Percentiles rank a stretch among this genome's conserved stretches.
phyloP scores from a whole-genome alignment of 2,329 filamentous ascomycete genomes.

The Neofusicoccum laricinum region DNA sequence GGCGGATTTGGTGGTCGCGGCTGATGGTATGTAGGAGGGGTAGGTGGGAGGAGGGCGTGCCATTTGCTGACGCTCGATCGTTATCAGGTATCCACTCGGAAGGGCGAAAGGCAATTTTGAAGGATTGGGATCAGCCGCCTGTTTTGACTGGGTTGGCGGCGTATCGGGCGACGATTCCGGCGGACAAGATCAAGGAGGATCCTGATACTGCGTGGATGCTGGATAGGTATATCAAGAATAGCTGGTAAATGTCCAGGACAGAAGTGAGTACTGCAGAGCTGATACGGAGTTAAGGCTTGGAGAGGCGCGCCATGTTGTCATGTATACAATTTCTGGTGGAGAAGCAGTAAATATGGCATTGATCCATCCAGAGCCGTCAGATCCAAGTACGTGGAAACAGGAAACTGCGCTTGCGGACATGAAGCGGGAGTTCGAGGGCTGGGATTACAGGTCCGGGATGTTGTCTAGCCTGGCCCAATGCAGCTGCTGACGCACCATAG shows the following conservation, averaged over 20 bases:
- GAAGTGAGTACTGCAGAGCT: not conserved
- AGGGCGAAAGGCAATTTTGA: slow-evolving; percentile 20
- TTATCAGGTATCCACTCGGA: slow-evolving; percentile 20
- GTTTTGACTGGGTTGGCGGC: slow-evolving; percentile 59
- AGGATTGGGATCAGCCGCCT: slow-evolving; percentile 33
- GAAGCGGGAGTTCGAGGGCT: slow-evolving; percentile 54
- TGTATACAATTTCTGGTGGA: slow-evolving; percentile 48
- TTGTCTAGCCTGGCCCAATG: slow-evolving; percentile 25
- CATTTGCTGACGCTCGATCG: not conserved
- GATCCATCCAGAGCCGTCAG: slow-evolving; percentile 59
- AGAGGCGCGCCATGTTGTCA: slow-evolving; percentile 45
- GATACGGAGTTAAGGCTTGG: slow-evolving; percentile 27
- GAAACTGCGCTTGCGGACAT: slow-evolving; percentile 59
- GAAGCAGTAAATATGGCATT: slow-evolving; percentile 63
- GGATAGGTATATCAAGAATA: slow-evolving; percentile 21
- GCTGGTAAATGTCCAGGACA: slow-evolving; percentile 19
- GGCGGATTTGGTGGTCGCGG: slow-evolving; percentile 29
- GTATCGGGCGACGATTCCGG: slow-evolving; percentile 55
- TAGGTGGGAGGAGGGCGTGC: slow-evolving; percentile 47
- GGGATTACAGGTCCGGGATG: slow-evolving; percentile 56
- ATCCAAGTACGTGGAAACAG: slow-evolving; percentile 49
- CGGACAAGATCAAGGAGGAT: slow-evolving; percentile 43
- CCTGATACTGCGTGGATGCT: slow-evolving; percentile 24
- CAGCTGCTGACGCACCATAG: slow-evolving; percentile 13
- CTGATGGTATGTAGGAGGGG: slow-evolving; percentile 34